phyloP scores from a whole-genome alignment of 2,329 filamentous ascomycete species.

The Knufia petricola region DNA sequence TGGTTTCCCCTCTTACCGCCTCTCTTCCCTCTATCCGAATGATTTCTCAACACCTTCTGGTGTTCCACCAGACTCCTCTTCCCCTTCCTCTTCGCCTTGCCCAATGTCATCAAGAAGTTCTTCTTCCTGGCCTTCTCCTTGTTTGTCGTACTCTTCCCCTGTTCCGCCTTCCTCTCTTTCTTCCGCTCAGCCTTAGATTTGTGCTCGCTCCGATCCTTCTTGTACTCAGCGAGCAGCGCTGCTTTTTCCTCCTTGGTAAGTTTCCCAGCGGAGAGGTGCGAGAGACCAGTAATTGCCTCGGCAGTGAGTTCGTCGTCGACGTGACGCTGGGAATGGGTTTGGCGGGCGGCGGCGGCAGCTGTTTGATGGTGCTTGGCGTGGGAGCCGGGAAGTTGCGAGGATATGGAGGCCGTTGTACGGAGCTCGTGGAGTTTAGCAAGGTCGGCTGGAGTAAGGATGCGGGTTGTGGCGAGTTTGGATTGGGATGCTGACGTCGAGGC shows the following conservation, averaged over 20 bases:
- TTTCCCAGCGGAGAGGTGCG: constrained; percentile 62
- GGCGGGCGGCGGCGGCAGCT: constrained; percentile 36
- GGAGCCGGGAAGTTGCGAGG: constrained; percentile 44
- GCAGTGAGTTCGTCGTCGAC: constrained; percentile 83
- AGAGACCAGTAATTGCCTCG: constrained; percentile 80
- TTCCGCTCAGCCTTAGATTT: constrained; percentile 75
- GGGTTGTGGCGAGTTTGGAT: constrained; percentile 76
- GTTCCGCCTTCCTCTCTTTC: constrained; percentile 74
- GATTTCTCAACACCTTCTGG: constrained; percentile 66
- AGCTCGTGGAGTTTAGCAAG: constrained; percentile 90
- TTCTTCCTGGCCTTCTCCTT: constrained; percentile 94
- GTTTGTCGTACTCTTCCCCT: constrained; percentile 95
- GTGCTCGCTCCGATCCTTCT: constrained; percentile 67
- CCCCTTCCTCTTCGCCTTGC: constrained; percentile 90
- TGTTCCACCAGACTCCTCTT: constrained; percentile 89
- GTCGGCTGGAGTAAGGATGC: constrained; percentile 90
- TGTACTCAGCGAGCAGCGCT: constrained; percentile 71
- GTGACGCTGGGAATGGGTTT: constrained; percentile 50
- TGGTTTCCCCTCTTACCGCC: constrained; percentile 71
- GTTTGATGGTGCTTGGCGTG: constrained; percentile 36
- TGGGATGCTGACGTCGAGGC: constrained; percentile 24
- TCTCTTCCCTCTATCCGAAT: constrained; percentile 68
- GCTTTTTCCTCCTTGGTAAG: constrained; percentile 82
- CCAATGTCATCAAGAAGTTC: constrained; percentile 97
- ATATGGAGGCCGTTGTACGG: constrained; percentile 61